Base-by-base conservation (phyloP, 257 asterid species). In the Solanum medicagineum region DNA sequence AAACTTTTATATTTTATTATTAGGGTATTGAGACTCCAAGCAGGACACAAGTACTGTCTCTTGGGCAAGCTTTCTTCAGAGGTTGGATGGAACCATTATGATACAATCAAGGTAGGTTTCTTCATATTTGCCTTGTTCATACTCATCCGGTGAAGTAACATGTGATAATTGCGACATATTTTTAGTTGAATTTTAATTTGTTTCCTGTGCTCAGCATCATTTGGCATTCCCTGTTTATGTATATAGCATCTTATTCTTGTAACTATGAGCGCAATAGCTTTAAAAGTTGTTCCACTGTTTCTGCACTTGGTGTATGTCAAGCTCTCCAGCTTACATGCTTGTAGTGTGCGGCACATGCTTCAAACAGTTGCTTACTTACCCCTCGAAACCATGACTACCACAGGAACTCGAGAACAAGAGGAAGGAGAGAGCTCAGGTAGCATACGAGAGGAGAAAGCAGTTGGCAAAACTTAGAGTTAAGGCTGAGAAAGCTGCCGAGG, bases 331-430 rank as follows among this genome's bases (percentile, higher is more conserved):
- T 32, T 68, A 15, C 81, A 45, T 45, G 20, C 57, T 71, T 20
- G 26, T 10, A n/a, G 57, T 49, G 8, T 24, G 13, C 40, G 1
- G 5, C 14, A 45, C 20, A 42, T 71, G 29, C 16, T n/a, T 45
- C 22, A 14, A 24, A 47, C 0, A 14, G 62, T 49, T 47, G 82
- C 82, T 77, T 77, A 77, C 45, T 26, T 24, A 15, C 24, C 63
- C 26, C 10, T 24, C 13, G 42, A 22, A 55, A 55, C 51, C 55
- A 42, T 10, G 24, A 36, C 26, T 65, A 47, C 13, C 24, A 20
- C 81, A 95, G 99, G 98, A 95, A 85, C 87, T 95, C 29, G 98
- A 95, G 94, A 89, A 92, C 90, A 95, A 95, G 98, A 94, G 99
- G 85, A 95, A 94, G 75, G 98, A 95, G 51, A 92, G 97, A 85